Percentiles rank a stretch among this genome's conserved stretches.
Conservation (phyloP, 192 early-diverging fungal genomes). For the Chytriomyces sp. region DNA sequence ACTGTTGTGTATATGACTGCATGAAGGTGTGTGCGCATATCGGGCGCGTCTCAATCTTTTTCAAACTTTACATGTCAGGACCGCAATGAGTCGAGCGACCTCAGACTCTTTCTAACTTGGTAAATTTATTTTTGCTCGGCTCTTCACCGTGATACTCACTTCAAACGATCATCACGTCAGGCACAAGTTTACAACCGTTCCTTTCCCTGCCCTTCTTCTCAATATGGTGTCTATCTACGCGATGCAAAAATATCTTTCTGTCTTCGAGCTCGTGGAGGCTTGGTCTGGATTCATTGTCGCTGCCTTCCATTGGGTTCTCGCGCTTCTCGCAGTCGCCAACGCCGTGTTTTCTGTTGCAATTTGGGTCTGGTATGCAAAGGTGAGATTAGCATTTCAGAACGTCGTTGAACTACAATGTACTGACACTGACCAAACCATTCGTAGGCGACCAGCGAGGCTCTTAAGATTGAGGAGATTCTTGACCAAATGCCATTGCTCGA, state of each 20-base stretch:
- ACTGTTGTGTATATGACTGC: constrained; percentile 20
- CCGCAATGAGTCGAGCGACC: neutral
- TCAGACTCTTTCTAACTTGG: constrained; percentile 8
- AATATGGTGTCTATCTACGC: constrained; percentile 17
- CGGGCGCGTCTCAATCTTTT: neutral
- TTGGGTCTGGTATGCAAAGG: constrained; percentile 9
- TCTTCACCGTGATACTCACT: neutral
- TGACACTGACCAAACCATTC: neutral
- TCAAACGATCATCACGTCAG: neutral
- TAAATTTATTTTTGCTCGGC: neutral
- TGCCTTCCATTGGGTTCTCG: constrained; percentile 11
- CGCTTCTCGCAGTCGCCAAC: constrained; percentile 14
- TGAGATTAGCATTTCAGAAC: neutral
- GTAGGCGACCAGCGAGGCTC: neutral
- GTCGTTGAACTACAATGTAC: neutral
- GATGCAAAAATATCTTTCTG: constrained; percentile 17
- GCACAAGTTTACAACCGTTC: constrained; percentile 20
- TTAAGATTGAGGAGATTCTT: neutral
- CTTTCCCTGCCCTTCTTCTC: constrained; percentile 17
- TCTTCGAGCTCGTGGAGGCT: neutral
- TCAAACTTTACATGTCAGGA: neutral
- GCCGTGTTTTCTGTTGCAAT: constrained; percentile 16
- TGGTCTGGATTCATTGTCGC: neutral
- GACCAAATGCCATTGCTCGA: neutral
- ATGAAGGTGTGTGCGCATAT: neutral